phyloP scores from a whole-genome alignment of 2,329 filamentous ascomycete genomes.

The Calycina herbarum region DNA sequence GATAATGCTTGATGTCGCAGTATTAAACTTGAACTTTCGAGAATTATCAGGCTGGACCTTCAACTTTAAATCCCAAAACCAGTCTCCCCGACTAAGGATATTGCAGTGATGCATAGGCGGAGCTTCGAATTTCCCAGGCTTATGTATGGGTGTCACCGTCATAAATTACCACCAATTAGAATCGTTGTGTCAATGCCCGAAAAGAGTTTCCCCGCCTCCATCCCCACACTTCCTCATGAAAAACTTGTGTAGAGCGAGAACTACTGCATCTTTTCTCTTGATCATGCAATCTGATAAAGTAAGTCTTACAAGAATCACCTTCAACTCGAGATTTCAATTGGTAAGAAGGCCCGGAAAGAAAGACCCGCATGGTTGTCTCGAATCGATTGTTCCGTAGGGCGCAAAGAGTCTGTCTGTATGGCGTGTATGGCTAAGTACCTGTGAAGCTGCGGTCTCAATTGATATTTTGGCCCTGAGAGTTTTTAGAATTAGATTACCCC shows the following conservation, averaged over 20 bases:
- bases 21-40: not conserved
- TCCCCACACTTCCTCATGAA: no score
- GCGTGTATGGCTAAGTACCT: not conserved
- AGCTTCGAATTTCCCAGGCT: not conserved
- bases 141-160: not conserved
- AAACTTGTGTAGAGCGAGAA: not conserved
- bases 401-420: not conserved
- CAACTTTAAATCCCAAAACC: not conserved
- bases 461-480: no score
- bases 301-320: not conserved
- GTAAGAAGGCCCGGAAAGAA: not conserved
- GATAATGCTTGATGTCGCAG: not conserved
- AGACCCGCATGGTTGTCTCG: not conserved
- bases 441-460: not conserved
- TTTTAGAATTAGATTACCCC: no score
- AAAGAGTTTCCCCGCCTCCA: not conserved
- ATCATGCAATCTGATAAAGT: not conserved
- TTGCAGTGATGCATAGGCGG: not conserved
- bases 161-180: not conserved
- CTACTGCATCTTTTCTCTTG: not conserved
- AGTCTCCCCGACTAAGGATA: not conserved
- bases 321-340: not conserved
- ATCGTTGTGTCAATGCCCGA: not conserved
- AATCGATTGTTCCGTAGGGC: not conserved
- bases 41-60: not conserved